Conservation (phyloP, 1,139 yeast genomes). For the Saccharomyces uvarum region DNA sequence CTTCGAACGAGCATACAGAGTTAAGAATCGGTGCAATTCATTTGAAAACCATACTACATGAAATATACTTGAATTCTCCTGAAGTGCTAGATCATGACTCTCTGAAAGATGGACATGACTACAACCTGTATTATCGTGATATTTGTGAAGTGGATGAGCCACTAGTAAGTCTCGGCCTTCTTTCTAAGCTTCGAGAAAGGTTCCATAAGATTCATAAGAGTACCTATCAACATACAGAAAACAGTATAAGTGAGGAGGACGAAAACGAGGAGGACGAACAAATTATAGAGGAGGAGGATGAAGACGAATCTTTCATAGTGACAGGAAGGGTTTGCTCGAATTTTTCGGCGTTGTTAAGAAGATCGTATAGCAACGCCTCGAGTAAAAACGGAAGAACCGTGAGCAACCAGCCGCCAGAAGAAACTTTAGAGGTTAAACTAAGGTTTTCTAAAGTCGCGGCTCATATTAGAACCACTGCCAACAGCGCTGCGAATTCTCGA, state of each 20-base stretch:
- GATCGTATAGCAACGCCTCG: slow-evolving; percentile 36
- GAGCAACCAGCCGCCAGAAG: slow-evolving; percentile 17
- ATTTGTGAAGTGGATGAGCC: slow-evolving; percentile 72
- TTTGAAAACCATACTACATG: slow-evolving; percentile 23
- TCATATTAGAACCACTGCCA: neutral
- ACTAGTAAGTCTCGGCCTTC: slow-evolving; percentile 62
- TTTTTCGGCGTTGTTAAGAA: slow-evolving; percentile 50
- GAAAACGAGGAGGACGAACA: slow-evolving; percentile 11
- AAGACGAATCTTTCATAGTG: slow-evolving; percentile 36
- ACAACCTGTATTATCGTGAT: slow-evolving; percentile 65
- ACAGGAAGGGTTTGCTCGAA: slow-evolving; percentile 71
- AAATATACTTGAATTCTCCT: slow-evolving; percentile 29
- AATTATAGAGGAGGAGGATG: slow-evolving; percentile 17
- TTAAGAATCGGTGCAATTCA: slow-evolving; percentile 27
- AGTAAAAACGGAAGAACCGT: slow-evolving; percentile 11
- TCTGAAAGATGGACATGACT: slow-evolving; percentile 36
- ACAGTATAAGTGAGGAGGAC: slow-evolving; percentile 16
- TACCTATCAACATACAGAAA: slow-evolving; percentile 18
- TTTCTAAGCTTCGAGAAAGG: slow-evolving; percentile 39
- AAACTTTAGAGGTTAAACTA: slow-evolving; percentile 60
- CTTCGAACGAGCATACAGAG: neutral
- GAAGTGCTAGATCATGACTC: slow-evolving; percentile 24
- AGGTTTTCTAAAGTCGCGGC: slow-evolving; percentile 41
- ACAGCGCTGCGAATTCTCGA: neutral
- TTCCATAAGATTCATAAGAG: slow-evolving; percentile 6